Conservation (phyloP, 1,139 yeast species). For the Diutina pseudorugosa region DNA sequence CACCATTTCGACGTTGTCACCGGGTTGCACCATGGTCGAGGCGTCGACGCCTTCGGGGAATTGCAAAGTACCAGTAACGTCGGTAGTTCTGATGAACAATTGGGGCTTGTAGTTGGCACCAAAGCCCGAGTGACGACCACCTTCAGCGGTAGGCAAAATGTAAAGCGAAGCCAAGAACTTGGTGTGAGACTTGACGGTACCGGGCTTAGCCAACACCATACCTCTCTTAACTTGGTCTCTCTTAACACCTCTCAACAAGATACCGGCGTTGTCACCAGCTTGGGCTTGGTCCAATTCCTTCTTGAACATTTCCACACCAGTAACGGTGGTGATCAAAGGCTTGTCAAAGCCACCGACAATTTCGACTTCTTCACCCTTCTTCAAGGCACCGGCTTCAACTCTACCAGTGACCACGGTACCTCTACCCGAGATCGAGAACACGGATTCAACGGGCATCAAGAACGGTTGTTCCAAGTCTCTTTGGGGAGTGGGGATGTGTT, state of each 20-base stretch:
- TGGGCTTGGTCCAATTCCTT: conserved; percentile 94
- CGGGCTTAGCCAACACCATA: conserved; percentile 94
- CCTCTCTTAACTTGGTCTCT: conserved; percentile 96
- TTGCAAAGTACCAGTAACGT: conserved; percentile 80
- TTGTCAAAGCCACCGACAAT: conserved; percentile 84
- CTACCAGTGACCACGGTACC: conserved; percentile 99
- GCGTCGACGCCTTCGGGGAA: conserved; percentile 84
- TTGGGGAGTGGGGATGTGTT: conserved; percentile 87
- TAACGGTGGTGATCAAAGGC: conserved; percentile 87
- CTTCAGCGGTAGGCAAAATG: conserved; percentile 91
- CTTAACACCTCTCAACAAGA: conserved; percentile 93
- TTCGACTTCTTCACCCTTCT: conserved; percentile 98
- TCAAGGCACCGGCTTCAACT: conserved; percentile 94
- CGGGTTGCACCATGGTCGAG: conserved; percentile 90
- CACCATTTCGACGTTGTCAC: conserved; percentile 96
- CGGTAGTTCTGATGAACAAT: conserved; percentile 91
- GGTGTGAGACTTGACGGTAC: conserved; percentile 84
- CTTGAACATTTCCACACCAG: conserved; percentile 99
- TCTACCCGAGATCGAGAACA: conserved; percentile 97
- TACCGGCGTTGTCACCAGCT: conserved; percentile 99
- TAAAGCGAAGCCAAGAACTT: conserved; percentile 90
- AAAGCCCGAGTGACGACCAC: conserved; percentile 98
- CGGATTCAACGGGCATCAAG: conserved; percentile 95
- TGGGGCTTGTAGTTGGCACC: conserved; percentile 98
- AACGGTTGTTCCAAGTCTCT: conserved; percentile 96